phyloP scores from a whole-genome alignment of 768 basidiomycete genomes.

The Collybia mongolica region DNA sequence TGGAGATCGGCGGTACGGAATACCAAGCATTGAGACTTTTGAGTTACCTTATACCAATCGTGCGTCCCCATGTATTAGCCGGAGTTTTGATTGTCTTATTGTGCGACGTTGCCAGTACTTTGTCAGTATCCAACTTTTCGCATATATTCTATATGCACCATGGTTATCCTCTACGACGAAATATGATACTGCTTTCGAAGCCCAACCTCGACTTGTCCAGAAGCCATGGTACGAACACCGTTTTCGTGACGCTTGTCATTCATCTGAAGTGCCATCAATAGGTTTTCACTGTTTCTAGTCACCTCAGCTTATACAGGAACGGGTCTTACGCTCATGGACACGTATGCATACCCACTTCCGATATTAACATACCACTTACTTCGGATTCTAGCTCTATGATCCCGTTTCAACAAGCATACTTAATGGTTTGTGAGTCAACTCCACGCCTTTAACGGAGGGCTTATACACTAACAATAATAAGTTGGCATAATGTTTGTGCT shows the following conservation, averaged over 20 bases:
- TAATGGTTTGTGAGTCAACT: conserved; percentile 49
- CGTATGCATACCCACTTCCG: conserved; percentile 27
- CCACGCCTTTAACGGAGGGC: neutral
- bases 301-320: conserved; percentile 61
- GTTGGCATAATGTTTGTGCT: conserved; percentile 61
- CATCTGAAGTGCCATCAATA: conserved; percentile 10
- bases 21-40: conserved; percentile 59
- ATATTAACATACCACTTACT: neutral
- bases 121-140: conserved; percentile 51
- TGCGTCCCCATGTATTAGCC: conserved; percentile 20
- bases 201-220: conserved; percentile 48
- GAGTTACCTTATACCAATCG: conserved; percentile 47
- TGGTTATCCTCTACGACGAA: conserved; percentile 47
- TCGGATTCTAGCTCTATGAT: conserved; percentile 52
- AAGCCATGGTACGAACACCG: conserved; percentile 53
- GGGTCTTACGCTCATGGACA: conserved; percentile 68
- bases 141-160: conserved; percentile 59
- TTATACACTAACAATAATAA: conserved; percentile 12
- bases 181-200: conserved; percentile 47
- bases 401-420: conserved; percentile 65
- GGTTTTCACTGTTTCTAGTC: conserved; percentile 45
- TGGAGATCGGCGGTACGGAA: conserved; percentile 76
- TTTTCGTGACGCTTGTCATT: neutral
- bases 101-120: conserved; percentile 53
- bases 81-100: conserved; percentile 6